phyloP scores from a whole-genome alignment of 768 basidiomycete genomes.

The Panaeolus papilionaceus region DNA sequence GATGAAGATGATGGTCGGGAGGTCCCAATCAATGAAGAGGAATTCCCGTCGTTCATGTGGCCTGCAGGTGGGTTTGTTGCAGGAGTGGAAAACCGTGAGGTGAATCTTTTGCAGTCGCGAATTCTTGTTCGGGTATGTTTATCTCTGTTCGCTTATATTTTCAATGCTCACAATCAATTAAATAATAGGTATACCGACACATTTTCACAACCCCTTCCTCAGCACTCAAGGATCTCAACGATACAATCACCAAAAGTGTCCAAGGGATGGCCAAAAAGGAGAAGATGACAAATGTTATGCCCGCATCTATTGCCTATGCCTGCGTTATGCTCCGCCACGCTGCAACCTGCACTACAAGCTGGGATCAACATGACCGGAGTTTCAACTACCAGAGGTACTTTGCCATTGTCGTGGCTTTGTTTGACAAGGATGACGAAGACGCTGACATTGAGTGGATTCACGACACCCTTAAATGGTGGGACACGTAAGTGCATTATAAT shows the following conservation, averaged over 20 bases:
- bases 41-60: conserved; percentile 1
- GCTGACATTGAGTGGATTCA: conserved; percentile 1
- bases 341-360: neutral
- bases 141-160: neutral
- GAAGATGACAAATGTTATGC: neutral
- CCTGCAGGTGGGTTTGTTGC: neutral
- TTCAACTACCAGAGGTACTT: neutral
- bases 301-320: neutral
- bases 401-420: neutral
- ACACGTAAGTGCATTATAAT: too few relatives aligned
- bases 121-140: neutral
- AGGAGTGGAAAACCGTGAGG: neutral
- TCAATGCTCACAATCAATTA: neutral
- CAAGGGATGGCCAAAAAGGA: neutral
- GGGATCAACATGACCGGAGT: neutral
- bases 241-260: neutral
- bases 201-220: neutral
- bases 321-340: neutral
- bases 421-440: neutral
- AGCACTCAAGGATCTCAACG: neutral
- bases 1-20: neutral
- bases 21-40: neutral
- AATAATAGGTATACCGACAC: neutral
- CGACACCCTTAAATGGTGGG: neutral
- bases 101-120: neutral